Conservation (phyloP, 345 rosid species). For the Trapa incisa region DNA sequence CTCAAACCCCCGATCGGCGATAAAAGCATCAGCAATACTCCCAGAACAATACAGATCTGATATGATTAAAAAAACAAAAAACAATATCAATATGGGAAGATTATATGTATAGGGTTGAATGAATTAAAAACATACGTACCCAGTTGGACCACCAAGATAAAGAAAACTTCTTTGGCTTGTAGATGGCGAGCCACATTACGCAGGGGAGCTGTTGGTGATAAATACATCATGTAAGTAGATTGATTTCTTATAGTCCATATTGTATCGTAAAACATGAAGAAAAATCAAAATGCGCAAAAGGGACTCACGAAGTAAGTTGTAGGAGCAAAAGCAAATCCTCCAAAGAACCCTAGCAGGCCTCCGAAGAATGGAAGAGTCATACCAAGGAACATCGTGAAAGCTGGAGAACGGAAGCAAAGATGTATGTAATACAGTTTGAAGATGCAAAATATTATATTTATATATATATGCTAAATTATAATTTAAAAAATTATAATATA, state of each 20-base stretch:
- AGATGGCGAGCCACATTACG: slow-evolving; percentile 60
- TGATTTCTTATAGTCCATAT: no score
- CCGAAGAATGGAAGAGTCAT: slow-evolving; percentile 75
- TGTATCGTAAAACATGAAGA: no score
- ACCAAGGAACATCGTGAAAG: slow-evolving; percentile 54
- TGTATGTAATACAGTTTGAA: background rate
- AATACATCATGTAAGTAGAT: no score
- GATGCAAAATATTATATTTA: no score
- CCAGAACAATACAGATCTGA: slow-evolving; percentile 62
- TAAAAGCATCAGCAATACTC: slow-evolving; percentile 43
- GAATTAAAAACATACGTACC: slow-evolving; percentile 24
- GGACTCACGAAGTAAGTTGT: slow-evolving; percentile 65
- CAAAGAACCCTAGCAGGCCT: slow-evolving; percentile 69
- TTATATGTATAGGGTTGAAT: no score
- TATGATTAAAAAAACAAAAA: no score
- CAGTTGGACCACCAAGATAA: slow-evolving; percentile 63
- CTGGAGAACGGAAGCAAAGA: slow-evolving; percentile 15
- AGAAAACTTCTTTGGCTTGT: slow-evolving; percentile 56
- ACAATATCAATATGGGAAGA: no score
- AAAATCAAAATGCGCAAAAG: background rate
- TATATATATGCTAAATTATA: no score
- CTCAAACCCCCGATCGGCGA: slow-evolving; percentile 78
- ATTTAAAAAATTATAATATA: no score
- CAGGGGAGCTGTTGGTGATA: slow-evolving; percentile 52
- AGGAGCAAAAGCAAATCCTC: slow-evolving; percentile 83